phyloP scores from a whole-genome alignment of 2,329 filamentous ascomycete species.

The Trichoderma pleuroti region DNA sequence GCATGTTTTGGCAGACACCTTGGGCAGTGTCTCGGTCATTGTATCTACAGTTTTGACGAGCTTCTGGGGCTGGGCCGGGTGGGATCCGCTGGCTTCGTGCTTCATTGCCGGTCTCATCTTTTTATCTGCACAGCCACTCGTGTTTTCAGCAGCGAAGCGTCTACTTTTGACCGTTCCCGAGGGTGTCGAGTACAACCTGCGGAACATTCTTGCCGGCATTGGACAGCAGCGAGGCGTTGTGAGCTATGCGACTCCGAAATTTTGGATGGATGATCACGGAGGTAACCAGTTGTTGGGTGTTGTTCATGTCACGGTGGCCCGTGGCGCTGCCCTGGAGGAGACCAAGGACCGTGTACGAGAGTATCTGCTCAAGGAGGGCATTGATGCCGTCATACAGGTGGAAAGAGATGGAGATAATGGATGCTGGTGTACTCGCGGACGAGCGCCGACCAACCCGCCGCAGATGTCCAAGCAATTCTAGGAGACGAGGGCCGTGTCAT shows the following conservation, averaged over 20 bases:
- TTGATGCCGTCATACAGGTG: slow-evolving; percentile 84
- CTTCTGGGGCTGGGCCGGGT: slow-evolving; percentile 84
- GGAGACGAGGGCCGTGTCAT: neutral
- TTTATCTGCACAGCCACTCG: slow-evolving; percentile 83
- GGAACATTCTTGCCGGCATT: slow-evolving; percentile 81
- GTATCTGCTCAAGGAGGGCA: slow-evolving; percentile 66
- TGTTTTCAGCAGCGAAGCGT: slow-evolving; percentile 77
- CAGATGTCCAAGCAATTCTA: slow-evolving; percentile 36
- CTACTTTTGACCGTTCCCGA: slow-evolving; percentile 82
- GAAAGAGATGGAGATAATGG: slow-evolving; percentile 73
- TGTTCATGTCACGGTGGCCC: slow-evolving; percentile 77
- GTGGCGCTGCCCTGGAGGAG: slow-evolving; percentile 72
- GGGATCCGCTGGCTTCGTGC: slow-evolving; percentile 91
- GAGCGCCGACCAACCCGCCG: slow-evolving; percentile 25
- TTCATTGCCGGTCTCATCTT: slow-evolving; percentile 92
- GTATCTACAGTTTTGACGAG: slow-evolving; percentile 85
- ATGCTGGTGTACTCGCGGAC: slow-evolving; percentile 53
- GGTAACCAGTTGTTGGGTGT: slow-evolving; percentile 67
- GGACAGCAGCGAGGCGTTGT: slow-evolving; percentile 78
- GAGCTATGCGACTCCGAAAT: slow-evolving; percentile 80
- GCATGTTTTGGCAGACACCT: slow-evolving; percentile 89
- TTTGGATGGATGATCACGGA: slow-evolving; percentile 78
- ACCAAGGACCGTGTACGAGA: slow-evolving; percentile 72
- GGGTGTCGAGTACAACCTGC: slow-evolving; percentile 80
- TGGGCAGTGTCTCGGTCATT: slow-evolving; percentile 92